Evolutionary conservation across 73 alveolate species (phyloP), one percentile per base, ranked within the genome.

Genomic region (Blepharisma japonicum): DNA sequence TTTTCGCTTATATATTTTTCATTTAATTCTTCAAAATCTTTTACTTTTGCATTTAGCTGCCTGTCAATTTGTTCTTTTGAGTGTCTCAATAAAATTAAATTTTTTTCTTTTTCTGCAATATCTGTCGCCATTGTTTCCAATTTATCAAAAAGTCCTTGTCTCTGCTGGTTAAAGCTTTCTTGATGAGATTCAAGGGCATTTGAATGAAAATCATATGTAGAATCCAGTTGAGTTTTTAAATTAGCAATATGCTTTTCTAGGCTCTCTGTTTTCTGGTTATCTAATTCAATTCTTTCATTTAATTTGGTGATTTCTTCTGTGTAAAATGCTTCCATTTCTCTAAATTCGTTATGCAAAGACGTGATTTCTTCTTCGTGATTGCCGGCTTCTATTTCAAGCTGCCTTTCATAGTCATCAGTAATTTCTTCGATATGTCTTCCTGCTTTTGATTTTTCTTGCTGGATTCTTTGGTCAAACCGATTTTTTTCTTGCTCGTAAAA

Each of bases 11-110:
- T 97, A 68, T 92, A 90, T 80, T 94, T 86, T 79, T 87, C 84
- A 77, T 94, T 98, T 7, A 95, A 83, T 85, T 93, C 95, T 67
- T 88, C 77, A 83, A 94, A 89, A 80, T 92, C 93, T 5, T 92
- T 94, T 82, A 92, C 97, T 97, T 98, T 90, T 23, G 90, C 87
- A 55, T 96, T 94, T 45, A 87, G 78, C 21, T 84, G 80, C 66
- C 81, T 78, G 76, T 90, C 95, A 49, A 88, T 50, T 66, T 83
- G 87, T 71, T 90, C 97, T 81, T 90, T 90, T 80, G 74, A 88
- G 32, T 84, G 84, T 51, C 78, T 61, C 46, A 90, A 77, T 56
- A 94, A 94, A 61, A 86, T 83, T 47, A 56, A 77, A 66, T 90
- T 95, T 67, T 84, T 87, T 70, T 90, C 88, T 61, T 87, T 83